These are phyloP conservation scores for Kodamaea sp. DNA, from an alignment of 1,139 yeast genomes.

Conservation along the genomic window DNA sequence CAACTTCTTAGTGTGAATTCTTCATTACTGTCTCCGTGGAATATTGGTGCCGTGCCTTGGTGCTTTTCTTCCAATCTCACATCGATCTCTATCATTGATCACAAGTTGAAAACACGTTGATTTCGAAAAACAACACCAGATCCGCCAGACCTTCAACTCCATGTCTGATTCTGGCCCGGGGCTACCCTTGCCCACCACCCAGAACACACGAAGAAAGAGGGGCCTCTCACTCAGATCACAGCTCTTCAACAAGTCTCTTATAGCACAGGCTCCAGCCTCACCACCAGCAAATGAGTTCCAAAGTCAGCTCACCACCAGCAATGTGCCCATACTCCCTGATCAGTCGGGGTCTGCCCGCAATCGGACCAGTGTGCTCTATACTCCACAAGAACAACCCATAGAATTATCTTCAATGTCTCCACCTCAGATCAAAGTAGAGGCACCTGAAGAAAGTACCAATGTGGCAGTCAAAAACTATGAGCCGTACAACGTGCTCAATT, in stretches of 20 bases:
- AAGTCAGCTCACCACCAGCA: too few species aligned
- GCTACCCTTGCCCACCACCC: conserved; percentile 17
- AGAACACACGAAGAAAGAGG: conserved; percentile 52
- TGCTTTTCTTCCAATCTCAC: too few species aligned
- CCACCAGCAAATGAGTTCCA: neutral
- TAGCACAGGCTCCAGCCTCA: conserved; percentile 8
- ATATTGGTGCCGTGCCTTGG: too few species aligned
- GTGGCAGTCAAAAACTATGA: conserved; percentile 3
- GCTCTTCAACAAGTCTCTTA: conserved; percentile 57
- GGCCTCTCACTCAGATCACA: conserved; percentile 77
- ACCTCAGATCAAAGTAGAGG: conserved; percentile 9
- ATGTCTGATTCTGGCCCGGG: too few species aligned
- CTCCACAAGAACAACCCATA: conserved; percentile 9
- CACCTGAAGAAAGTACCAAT: conserved; percentile 3
- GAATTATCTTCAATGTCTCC: conserved; percentile 10
- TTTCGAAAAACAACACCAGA: too few species aligned
- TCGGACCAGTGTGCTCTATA: neutral
- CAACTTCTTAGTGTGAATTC: too few species aligned
- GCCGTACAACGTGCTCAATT: conserved; percentile 19
- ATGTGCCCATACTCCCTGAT: too few species aligned
- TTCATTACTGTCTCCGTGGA: too few species aligned
- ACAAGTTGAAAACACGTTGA: too few species aligned
- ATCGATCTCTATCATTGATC: too few species aligned
- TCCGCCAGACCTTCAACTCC: too few species aligned
- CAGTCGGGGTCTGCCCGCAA: too few species aligned